Evolutionary conservation across 768 basidiomycete genomes (phyloP), one percentile per base, ranked within the genome.

Genomic region (Tylopilus intermedius): DNA sequence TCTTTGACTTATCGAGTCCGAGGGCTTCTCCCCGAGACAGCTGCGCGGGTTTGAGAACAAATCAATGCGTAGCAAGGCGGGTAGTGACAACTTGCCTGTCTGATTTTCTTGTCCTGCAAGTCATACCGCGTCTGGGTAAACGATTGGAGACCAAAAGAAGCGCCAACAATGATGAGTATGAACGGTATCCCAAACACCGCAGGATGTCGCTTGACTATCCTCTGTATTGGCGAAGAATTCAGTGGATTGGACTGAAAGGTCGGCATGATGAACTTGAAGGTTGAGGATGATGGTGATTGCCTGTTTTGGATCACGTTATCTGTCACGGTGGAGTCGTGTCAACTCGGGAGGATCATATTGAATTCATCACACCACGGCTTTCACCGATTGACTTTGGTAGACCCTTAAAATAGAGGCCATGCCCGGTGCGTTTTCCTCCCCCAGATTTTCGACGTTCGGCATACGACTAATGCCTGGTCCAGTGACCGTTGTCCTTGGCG

Each of bases 51-150:
- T 38, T 45, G 32, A 50, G 45, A 29, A 45, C 32, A 21, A 27
- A 24, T 24, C 14, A 13, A 1, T 40, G 15, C 7, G 35, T 21
- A 18, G 13, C 15, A 15, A 1, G 27, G 30, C 7, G 30, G 11
- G 21, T 9, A 13, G n/a, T 0, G 24, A 14, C n/a, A 11, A 18
- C 76, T 49, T 54, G 86, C 86, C 73, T 82, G 79, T 59, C 82
- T 80, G 26, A 90, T 79, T 67, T 84, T 88, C 71, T 86, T 80
- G 65, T 88, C 84, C 29, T 94, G 88, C 56, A 90, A 67, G 67
- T 97, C 94, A 65, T 97, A 97, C 26, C 90, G 78, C 27, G 90
- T 94, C 68, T 93, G 90, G 0, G 94, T 94, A 64, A 99, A 83
- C 1, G 78, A 73, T 15, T 84, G 79, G 46, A 99, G 72, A 6